These are phyloP conservation scores for Adansonia rubrostipa DNA, from an alignment of 441 rosid genomes.

Conservation along the genomic window DNA sequence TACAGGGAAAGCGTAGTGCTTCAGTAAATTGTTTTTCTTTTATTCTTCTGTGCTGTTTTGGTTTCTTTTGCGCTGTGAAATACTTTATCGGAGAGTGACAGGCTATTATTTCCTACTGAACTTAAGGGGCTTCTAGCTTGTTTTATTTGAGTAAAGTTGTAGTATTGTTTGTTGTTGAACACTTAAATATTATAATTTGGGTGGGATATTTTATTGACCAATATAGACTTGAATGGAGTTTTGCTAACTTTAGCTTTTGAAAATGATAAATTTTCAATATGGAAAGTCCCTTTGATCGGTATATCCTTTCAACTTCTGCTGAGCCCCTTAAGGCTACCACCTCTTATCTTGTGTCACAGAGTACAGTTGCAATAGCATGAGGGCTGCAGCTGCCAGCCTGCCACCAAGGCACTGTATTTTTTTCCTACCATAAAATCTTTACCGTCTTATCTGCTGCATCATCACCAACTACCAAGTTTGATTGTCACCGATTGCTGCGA, in stretches of 20 bases:
- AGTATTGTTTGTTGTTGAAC: neutral
- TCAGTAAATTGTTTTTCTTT: too few relatives aligned
- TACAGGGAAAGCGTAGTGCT: neutral
- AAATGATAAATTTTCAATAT: neutral
- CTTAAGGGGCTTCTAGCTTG: neutral
- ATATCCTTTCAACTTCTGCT: neutral
- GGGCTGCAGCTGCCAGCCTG: neutral
- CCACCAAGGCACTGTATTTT: neutral
- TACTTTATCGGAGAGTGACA: neutral
- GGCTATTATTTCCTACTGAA: slow-evolving; percentile 10
- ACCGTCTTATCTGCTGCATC: neutral
- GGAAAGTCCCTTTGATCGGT: neutral
- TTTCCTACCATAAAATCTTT: neutral
- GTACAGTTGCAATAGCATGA: neutral
- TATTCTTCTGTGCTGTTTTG: neutral
- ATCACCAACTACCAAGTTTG: neutral
- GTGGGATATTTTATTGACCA: neutral
- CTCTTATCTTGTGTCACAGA: neutral
- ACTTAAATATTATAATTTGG: neutral
- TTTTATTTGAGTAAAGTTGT: neutral
- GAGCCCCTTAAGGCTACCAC: neutral
- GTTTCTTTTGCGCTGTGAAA: neutral
- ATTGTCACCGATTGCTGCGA: neutral
- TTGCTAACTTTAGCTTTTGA: neutral
- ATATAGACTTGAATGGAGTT: neutral